A percentile compares a stretch with the other conserved stretches of the same genome.
Conservation (phyloP, 129 eudicot species). For the Ambrosia artemisiifolia region DNA sequence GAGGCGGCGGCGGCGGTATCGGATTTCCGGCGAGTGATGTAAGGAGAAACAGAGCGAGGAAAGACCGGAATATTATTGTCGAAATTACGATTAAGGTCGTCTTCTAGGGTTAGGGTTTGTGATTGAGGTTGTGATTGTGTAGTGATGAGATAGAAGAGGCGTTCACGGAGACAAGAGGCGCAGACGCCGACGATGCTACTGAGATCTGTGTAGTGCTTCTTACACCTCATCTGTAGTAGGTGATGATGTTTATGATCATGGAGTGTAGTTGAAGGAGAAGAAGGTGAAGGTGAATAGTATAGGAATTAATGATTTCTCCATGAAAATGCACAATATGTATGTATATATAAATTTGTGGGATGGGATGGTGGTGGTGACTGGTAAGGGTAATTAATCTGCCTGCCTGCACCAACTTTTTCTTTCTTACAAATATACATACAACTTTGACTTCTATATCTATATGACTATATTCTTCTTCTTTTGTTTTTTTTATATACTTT, state of each 20-base stretch:
- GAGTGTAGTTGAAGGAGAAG: not conserved
- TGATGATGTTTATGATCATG: not conserved
- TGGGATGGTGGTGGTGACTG: not conserved
- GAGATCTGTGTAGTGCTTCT: slow-evolving; percentile 55
- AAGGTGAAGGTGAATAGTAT: not conserved
- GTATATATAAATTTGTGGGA: not conserved
- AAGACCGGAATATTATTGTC: slow-evolving; percentile 30
- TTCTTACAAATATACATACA: not conserved
- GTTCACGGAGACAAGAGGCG: slow-evolving; percentile 74
- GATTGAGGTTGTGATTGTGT: slow-evolving; percentile 31
- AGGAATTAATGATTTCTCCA: not conserved
- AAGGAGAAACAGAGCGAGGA: slow-evolving; percentile 83
- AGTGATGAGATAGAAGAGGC: slow-evolving; percentile 45
- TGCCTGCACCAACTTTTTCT: not conserved
- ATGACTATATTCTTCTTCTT: not conserved
- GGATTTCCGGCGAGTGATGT: slow-evolving; percentile 56
- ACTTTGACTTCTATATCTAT: not conserved
- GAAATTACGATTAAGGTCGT: slow-evolving; percentile 22
- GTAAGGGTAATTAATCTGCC: not conserved
- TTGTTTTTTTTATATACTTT: not conserved
- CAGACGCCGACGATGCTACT: slow-evolving; percentile 75
- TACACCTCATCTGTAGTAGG: slow-evolving; percentile 56
- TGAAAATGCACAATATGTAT: not conserved
- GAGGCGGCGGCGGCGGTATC: slow-evolving; percentile 25
- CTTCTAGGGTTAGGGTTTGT: slow-evolving; percentile 23